Base-by-base conservation (phyloP, 345 rosid species). In the Moricandia arvensis region DNA sequence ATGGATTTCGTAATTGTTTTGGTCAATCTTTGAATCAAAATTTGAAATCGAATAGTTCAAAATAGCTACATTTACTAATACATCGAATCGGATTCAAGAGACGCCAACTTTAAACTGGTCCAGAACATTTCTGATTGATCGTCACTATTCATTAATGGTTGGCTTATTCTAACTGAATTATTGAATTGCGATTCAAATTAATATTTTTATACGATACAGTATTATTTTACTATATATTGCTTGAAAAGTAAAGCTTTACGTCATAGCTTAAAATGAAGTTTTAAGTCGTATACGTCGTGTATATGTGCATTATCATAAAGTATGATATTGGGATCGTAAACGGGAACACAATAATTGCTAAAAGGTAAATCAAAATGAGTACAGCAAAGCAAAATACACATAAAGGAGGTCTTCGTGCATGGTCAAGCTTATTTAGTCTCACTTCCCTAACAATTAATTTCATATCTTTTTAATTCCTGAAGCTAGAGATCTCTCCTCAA, bases 401-500 rank as follows among this genome's bases (percentile, higher is more conserved):
- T 68, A 68, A 68, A 51, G 53, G 43, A 51, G 53, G 43, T 59
- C 41, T 35, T 8, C 41, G 11, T 35, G 47, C 47, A 33, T 33
- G 37, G 37, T 17, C 69, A 76, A 69, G 63, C 73, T 59, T 26
- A 21, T 59, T 10, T 29, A 75, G 54, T 53, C 63, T 71, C 72
- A 58, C 43, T 64, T 21, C 27, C 58, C 34, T n/a, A 8, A 5
- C 61, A 57, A 54, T 54, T 64, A 69, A 31, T 43, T 51, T 70
- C 43, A 8, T 59, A 18, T n/a, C 5, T 30, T 63, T 71, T 35
- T 34, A 5, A 29, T 30, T 63, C 37, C 24, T 53, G 59, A 21
- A 78, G 24, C 67, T 61, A 71, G 67, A 78, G 59, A 73, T 72
- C 54, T 67, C 74, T 73, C 78, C 74, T 78, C 63, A 72, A 60